phyloP scores from a whole-genome alignment of 2,329 filamentous ascomycete genomes.

The Phialemonium atrogriseum region DNA sequence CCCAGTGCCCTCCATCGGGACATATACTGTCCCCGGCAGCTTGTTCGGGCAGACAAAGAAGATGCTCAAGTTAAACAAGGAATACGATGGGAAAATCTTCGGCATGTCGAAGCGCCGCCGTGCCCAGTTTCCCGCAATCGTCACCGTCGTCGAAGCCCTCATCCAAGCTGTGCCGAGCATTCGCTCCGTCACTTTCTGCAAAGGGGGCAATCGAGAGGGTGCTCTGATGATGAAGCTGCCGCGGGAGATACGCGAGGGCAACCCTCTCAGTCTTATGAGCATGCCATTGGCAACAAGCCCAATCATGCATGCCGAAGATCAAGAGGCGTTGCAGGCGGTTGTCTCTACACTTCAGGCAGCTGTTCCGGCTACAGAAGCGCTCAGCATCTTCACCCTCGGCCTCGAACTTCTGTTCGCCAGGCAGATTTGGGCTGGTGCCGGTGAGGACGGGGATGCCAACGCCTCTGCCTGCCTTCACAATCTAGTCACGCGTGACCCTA shows the following conservation, averaged over 20 bases:
- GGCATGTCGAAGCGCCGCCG: conserved; percentile 75
- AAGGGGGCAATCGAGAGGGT: conserved; percentile 77
- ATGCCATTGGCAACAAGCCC: too few species aligned
- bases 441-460: conserved; percentile 42
- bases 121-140: conserved; percentile 75
- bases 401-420: conserved; percentile 36
- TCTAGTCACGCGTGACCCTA: conserved; percentile 60
- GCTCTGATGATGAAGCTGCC: conserved; percentile 66
- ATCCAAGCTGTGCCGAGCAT: conserved; percentile 61
- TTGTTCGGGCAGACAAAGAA: conserved; percentile 48
- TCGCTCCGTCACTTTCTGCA: conserved; percentile 71
- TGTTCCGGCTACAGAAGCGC: conserved; percentile 28
- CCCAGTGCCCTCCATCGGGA: conserved; percentile 74
- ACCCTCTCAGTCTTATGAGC: too few species aligned
- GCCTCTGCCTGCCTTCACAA: conserved; percentile 64
- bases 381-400: conserved; percentile 33
- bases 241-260: conserved; percentile 46
- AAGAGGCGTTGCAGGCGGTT: conserved; percentile 30
- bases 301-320: background rate
- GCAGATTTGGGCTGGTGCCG: conserved; percentile 43
- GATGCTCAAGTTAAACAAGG: conserved; percentile 43
- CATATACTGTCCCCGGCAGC: conserved; percentile 57
- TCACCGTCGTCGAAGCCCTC: conserved; percentile 70
- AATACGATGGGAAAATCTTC: conserved; percentile 51
- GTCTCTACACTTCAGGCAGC: conserved; percentile 29